phyloP scores from a whole-genome alignment of 495 filamentous ascomycete genomes.

The Tuber aestivum region DNA sequence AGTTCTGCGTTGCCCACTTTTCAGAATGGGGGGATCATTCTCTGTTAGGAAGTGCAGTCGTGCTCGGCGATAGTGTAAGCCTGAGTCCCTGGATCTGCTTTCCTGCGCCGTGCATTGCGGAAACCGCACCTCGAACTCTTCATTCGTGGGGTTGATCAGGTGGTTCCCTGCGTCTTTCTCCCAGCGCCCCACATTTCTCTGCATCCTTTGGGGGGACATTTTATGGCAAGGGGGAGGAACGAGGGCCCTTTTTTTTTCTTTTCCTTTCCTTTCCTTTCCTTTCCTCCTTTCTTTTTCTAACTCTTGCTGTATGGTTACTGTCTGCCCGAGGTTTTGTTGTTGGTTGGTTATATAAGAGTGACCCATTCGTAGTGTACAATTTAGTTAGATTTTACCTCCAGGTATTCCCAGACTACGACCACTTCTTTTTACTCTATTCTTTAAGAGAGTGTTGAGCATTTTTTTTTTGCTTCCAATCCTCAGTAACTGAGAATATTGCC shows the following conservation, averaged over 20 bases:
- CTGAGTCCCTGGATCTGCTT: not conserved
- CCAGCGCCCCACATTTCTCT: not conserved
- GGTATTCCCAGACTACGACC: not conserved
- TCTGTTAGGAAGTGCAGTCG: not conserved
- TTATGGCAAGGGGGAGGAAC: not conserved
- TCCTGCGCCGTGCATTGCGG: not conserved
- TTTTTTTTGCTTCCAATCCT: not conserved
- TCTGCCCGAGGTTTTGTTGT: not conserved
- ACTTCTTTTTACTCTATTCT: not conserved
- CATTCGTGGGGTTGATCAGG: slow-evolving; percentile 2
- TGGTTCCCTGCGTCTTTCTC: not conserved
- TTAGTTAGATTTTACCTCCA: not conserved
- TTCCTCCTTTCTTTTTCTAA: no score
- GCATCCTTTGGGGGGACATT: not conserved
- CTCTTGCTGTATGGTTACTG: not conserved
- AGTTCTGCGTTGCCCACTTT: not conserved
- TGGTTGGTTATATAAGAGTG: not conserved
- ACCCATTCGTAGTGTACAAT: not conserved
- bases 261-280: no score
- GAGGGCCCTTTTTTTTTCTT: not conserved
- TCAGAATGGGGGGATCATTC: not conserved
- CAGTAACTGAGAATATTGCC: not conserved
- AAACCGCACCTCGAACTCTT: not conserved
- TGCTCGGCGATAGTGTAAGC: slow-evolving; percentile 1
- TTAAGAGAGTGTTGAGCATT: not conserved